Conservation (phyloP, 2,329 filamentous ascomycete genomes). For the Pseudogymnoascus sp. region DNA sequence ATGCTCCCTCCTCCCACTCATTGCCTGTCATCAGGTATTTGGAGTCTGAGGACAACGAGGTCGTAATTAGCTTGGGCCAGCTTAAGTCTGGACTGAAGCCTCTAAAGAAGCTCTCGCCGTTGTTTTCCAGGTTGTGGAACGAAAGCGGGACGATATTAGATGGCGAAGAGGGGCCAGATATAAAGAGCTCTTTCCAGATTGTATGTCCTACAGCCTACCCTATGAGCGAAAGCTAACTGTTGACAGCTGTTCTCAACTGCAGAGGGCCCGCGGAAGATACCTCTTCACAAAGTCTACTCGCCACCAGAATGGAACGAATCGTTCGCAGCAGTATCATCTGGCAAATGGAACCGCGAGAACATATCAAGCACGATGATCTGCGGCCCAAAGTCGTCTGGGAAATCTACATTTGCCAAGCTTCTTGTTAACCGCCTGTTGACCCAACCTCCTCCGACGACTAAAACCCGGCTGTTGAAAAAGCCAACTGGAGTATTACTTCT, state of each 20-base stretch:
- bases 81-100: conserved; percentile 41
- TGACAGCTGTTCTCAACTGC: conserved; percentile 45
- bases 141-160: conserved; percentile 29
- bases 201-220: conserved; percentile 30
- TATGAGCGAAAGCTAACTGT: conserved; percentile 22
- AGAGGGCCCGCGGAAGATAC: conserved; percentile 42
- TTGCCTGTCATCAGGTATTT: conserved; percentile 56
- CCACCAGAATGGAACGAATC: conserved; percentile 53
- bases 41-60: conserved; percentile 35
- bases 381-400: conserved; percentile 65
- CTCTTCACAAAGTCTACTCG: conserved; percentile 48
- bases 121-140: conserved; percentile 62
- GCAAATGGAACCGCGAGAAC: conserved; percentile 38
- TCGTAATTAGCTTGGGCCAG: conserved; percentile 51
- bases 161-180: conserved; percentile 25
- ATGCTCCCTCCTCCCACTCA: conserved; percentile 61
- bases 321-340: conserved; percentile 20
- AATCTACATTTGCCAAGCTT: conserved; percentile 65
- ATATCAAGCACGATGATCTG: conserved; percentile 47
- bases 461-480: conserved; percentile 16
- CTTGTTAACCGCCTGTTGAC: conserved; percentile 56
- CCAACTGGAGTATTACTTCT: conserved; percentile 42
- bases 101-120: conserved; percentile 54
- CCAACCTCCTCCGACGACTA: conserved; percentile 19
- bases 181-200: conserved; percentile 40